These are phyloP conservation scores for Tylopilus felleus DNA, from an alignment of 768 basidiomycete species.

Conservation along the genomic window DNA sequence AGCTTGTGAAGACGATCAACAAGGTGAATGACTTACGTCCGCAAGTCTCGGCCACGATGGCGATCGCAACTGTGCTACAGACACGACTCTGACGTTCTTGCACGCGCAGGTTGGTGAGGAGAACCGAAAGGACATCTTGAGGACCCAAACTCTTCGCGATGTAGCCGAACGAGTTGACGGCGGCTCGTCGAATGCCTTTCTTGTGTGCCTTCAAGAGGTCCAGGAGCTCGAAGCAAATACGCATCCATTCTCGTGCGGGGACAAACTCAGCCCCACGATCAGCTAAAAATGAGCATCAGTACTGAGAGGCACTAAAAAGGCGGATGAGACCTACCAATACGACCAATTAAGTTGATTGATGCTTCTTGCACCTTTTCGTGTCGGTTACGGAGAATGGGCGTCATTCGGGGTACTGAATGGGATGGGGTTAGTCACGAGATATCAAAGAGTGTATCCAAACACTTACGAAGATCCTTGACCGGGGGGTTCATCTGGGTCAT, in stretches of 20 bases:
- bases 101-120: slow-evolving; percentile 93
- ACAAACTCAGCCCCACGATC: slow-evolving; percentile 99
- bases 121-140: slow-evolving; percentile 93
- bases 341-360: slow-evolving; percentile 98
- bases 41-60: slow-evolving; percentile 91
- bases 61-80: slow-evolving; percentile 97
- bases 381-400: slow-evolving; percentile 97
- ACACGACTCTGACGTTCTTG: slow-evolving; percentile 99
- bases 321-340: slow-evolving; percentile 55
- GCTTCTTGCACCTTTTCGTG: slow-evolving; percentile 99
- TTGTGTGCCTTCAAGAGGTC: slow-evolving; percentile 98
- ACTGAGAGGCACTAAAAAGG: background rate
- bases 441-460: background rate
- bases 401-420: slow-evolving; percentile 93
- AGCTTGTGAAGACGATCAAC: background rate
- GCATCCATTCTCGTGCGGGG: slow-evolving; percentile 99
- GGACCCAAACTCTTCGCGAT: slow-evolving; percentile 99
- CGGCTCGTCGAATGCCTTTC: slow-evolving; percentile 97
- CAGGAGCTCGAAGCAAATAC: slow-evolving; percentile 97
- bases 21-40: slow-evolving; percentile 46
- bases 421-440: background rate
- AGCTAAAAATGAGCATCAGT: slow-evolving; percentile 40
- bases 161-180: slow-evolving; percentile 99
- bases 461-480: slow-evolving; percentile 96
- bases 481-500: slow-evolving; percentile 99